Base-by-base conservation (phyloP, 345 rosid species). In the Boechera stricta region DNA sequence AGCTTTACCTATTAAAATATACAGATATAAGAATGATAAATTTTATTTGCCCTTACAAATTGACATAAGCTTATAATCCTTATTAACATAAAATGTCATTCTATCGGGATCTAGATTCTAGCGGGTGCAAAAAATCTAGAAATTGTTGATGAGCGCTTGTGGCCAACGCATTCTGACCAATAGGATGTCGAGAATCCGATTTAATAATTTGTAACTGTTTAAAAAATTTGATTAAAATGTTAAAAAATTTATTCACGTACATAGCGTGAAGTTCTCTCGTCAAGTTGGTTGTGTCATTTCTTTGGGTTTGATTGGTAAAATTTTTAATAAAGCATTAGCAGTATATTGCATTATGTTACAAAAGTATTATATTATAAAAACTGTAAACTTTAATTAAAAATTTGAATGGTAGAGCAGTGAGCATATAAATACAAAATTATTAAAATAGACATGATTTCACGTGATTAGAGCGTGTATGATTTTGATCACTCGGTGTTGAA, bases 161-260 rank as follows among this genome's bases (percentile, higher is more conserved):
- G 67, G 62, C 73, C 67, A 75, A 67, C 68, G 68, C 68, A 59
- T 75, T 67, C 61, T 59, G 16, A 21, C 68, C 62, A 48, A 49
- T 67, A 59, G 49, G 28, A 75, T 12, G 33, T 49, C 55, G 8
- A 58, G 33, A 48, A 48, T n/a, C 48, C 4, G 41, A 67, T 11
- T 35, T 26, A 36, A 56, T 26, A 11, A 57, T 47, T 28, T 75
- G n/a, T 26, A 48, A 66, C 45, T 57, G 11, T 16, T 33, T n/a
- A 6, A 21, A 62, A 55, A 24, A 65, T 4, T 29, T 56, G 13
- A 47, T 36, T 57, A 47, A 26, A 7, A 24, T 21, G 8, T 38
- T 24, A 24, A 31, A 35, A 45, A 65, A 66, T 26, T 0, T 7
- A 45, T 45, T 74, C 56, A 74, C 77, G 31, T 66, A 56, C 10